Base-by-base conservation (phyloP, 805 yeast genomes). In the Kregervanrija delftensis region DNA sequence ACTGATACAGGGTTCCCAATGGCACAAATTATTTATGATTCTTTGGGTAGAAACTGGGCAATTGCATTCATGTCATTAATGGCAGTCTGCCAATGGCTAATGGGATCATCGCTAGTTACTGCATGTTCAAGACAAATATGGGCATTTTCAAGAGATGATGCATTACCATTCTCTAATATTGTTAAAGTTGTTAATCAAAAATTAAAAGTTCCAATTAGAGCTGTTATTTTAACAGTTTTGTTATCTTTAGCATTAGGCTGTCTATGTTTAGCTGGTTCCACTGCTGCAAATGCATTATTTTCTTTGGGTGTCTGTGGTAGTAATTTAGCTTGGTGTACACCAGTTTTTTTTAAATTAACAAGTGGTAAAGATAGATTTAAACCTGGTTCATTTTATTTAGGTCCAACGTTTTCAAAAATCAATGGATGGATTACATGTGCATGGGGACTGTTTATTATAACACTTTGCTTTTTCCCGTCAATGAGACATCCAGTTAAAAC, bases 91-190 rank as follows among this genome's bases (percentile, higher is more conserved):
- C 76, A 72, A 54, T 70, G 62, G 45, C 51, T 70, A 42, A 71
- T 71, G 74, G 68, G 72, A 14, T 58, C 66, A 22, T 69, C 74
- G 11, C 60, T 69, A 39, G 55, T 69, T 35, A 60, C 69, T 38
- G 75, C 74, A 14, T 57, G 64, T 9, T 67, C 72, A 2, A 59
- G 76, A 53, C 76, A 71, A 54, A 62, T 71, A 34, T 71, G 73
- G 69, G 74, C 75, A 8, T 71, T 72, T 55, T 73, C 74, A 15
- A 61, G 76, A 55, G 76, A 72, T 51, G 67, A 70, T 49, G 76
- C 75, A 11, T 61, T 71, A 48, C 76, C 76, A 16, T 48, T 69
- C 41, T 54, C 64, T 32, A 51, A 59, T 48, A 55, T 59, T 49
- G 64, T 71, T 42, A 71, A 70, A 49, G 58, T 58, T 37, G 73